Conservation (phyloP, 768 basidiomycete species). For the Mycena rebaudengoi region DNA sequence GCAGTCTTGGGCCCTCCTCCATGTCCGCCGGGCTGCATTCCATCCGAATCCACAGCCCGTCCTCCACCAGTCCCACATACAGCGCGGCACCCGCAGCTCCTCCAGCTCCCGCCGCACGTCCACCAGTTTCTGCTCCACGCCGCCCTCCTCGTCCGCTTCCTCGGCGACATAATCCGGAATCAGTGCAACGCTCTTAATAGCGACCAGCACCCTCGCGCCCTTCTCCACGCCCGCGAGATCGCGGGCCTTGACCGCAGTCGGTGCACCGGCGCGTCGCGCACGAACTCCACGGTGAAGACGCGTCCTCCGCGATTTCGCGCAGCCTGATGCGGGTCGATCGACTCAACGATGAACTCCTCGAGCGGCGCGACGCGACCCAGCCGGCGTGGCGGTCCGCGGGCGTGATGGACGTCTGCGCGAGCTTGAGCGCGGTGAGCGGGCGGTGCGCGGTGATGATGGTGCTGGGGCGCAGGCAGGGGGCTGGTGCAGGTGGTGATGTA, state of each 20-base stretch:
- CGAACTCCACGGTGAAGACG: constrained; percentile 54
- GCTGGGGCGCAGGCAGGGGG: too few species aligned
- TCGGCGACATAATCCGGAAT: too few species aligned
- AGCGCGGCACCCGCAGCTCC: constrained; percentile 63
- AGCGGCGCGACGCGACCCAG: constrained; percentile 73
- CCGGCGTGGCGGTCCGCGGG: constrained; percentile 60
- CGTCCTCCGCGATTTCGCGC: constrained; percentile 85
- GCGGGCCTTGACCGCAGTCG: constrained; percentile 51
- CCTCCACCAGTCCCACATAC: constrained; percentile 71
- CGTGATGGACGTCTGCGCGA: constrained; percentile 31
- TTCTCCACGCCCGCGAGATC: constrained; percentile 47
- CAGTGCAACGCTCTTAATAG: constrained; percentile 79
- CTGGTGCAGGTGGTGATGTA: too few species aligned
- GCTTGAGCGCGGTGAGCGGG: constrained; percentile 27
- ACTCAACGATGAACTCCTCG: constrained; percentile 69
- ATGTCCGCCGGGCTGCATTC: constrained; percentile 87
- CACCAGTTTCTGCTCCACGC: constrained; percentile 66
- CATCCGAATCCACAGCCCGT: constrained; percentile 78
- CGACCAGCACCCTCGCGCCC: constrained; percentile 58
- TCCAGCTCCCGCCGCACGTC: constrained; percentile 70
- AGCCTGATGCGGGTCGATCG: constrained; percentile 70
- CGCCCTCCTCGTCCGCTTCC: too few species aligned
- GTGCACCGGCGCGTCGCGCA: constrained; percentile 43
- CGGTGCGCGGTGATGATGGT: constrained; percentile 45
- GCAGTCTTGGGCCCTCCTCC: constrained; percentile 66